Conservation (phyloP, 371 early-diverging fungal genomes). For the Circinella minor region DNA sequence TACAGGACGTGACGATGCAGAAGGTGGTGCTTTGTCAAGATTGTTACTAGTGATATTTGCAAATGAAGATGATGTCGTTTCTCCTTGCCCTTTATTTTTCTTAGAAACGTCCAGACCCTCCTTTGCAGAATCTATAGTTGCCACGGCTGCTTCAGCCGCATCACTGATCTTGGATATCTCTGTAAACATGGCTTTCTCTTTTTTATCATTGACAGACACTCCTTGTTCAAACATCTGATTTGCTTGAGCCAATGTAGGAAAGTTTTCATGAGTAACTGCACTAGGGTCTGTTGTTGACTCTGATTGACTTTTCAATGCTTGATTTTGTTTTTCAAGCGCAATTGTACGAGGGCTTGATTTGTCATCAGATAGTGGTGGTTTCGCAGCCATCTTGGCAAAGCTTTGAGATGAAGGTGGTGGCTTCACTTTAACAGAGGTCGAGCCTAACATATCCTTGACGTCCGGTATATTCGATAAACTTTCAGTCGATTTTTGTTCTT, state of each 20-base stretch:
- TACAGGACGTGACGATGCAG: conserved; percentile 35
- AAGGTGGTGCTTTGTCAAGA: conserved; percentile 43
- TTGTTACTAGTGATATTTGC: conserved; percentile 43
- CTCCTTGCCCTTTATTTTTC: not conserved
- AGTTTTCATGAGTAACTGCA: conserved; percentile 35
- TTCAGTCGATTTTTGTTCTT: conserved; percentile 1
- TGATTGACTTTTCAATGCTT: conserved; percentile 11
- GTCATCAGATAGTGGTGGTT: conserved; percentile 12
- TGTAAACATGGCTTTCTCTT: conserved; percentile 33
- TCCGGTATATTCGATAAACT: conserved; percentile 41
- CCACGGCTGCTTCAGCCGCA: conserved; percentile 20
- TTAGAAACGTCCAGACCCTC: not conserved
- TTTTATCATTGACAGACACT: conserved; percentile 8
- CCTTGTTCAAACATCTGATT: conserved; percentile 34
- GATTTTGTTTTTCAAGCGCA: conserved; percentile 18
- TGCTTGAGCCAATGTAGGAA: conserved; percentile 41
- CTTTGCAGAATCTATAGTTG: conserved; percentile 1
- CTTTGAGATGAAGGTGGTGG: conserved; percentile 39
- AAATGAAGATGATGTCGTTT: conserved; percentile 24
- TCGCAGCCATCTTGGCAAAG: conserved; percentile 49
- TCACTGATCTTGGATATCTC: conserved; percentile 37
- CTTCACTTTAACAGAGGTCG: conserved; percentile 42
- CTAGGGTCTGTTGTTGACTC: not conserved
- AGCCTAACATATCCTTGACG: conserved; percentile 46
- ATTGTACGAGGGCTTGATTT: conserved; percentile 23